Evolutionary conservation across 1,284 basidiomycete genomes (phyloP), one percentile per base, ranked within the genome.

Genomic region (Sporisorium sorghi): DNA sequence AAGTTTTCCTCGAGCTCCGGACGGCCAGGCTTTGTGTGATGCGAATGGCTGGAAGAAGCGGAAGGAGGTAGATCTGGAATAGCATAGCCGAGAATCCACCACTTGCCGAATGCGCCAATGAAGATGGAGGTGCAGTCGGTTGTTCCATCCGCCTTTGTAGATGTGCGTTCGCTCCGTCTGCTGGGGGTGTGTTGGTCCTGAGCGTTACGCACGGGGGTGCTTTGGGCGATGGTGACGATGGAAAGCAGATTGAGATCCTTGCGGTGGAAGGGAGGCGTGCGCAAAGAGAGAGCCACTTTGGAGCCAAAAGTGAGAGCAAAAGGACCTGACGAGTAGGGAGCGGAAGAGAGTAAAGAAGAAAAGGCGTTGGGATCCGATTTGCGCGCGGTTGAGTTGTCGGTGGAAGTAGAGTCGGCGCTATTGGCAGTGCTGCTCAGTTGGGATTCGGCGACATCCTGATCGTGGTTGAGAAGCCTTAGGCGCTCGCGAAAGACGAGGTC

Each of bases 401-500:
- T 39, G 5, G 65, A 53, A 35, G 57, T 28, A n/a, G 21, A 5
- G 8, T 28, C 46, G 8, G 54, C 23, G n/a, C 35, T 26, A 12
- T 49, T 21, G 6, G 35, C 8, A n/a, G n/a, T n/a, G 46, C 17
- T 24, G 21, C 56, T 54, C 28, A 49, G 10, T 1, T 44, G 58
- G 30, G 58, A 56, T 7, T 67, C 58, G 5, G 54, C 50, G 23
- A 54, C 57, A 49, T 62, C 50, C 37, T 73, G 53, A 43, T 79
- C 70, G 30, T 56, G 43, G 9, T 71, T 72, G 43, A 97, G 89
- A 66, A 91, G 91, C 70, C 90, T 93, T 62, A 98, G 89, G 84
- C 97, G 94, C 66, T 93, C 91, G 55, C 94, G 92, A 84, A 98
- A 97, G 39, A 94, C 94, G 82, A 93, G 91, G 84, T 97, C 94